Evolutionary conservation across 164 flowering plant genomes (phyloP), one percentile per base, ranked within the genome.

Genomic region (Sedum album): DNA sequence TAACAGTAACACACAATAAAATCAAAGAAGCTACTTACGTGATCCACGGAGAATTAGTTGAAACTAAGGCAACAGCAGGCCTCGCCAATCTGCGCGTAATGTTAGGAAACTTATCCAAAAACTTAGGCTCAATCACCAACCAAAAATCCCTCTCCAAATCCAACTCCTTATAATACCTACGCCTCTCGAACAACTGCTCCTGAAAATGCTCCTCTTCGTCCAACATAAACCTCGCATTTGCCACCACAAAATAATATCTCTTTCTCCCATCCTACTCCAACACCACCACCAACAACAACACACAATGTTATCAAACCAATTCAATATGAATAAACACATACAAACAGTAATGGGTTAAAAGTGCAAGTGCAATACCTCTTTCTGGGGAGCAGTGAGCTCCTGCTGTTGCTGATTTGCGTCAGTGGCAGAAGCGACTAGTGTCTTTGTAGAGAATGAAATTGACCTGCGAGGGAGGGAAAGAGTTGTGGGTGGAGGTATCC

Each of bases 61-160:
- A 94, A 72, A 94, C 96, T 33, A 94, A 78, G 74, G 99, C 99
- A 33, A 91, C 99, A 49, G 99, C 97, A 44, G 99, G 99, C 69
- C 99, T 80, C 69, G 73, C 69, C 33, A 94, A 75, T 74, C 97
- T 80, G 72, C 79, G 82, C 51, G 92, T 85, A 66, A 94, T 80
- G 66, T 82, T 79, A 2, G 97, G 99, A 76, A 91, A 94, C 26
- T 88, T 86, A 25, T 91, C 91, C 76, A 94, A 76, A 80, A 91
- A 94, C 76, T 90, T 91, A 38, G 99, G 99, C 76, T 94, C 97
- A 66, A 94, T 81, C 10, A 88, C 93, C 57, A 94, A 88, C 96
- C 99, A 94, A 73, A 91, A 91, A 74, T 94, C 96, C 74, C 79
- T 91, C 78, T 90, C 97, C 60, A 49, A 82, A 63, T 77, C 76